Base-by-base conservation (phyloP, 306 rosid species). In the Oemleria cerasiformis region DNA sequence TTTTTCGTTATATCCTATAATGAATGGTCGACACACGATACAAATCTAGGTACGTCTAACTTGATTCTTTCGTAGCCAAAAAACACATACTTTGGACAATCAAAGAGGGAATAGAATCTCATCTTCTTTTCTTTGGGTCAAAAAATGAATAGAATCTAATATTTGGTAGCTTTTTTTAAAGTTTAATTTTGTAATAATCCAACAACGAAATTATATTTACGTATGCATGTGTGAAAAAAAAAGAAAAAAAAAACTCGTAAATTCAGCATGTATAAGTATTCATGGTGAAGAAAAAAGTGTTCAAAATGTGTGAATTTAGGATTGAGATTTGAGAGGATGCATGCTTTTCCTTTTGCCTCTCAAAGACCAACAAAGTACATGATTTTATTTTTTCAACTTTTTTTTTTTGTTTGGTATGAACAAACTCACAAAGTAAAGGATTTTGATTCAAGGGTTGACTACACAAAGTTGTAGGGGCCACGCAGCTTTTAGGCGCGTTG, bases 401-500 rank as follows among this genome's bases (percentile, higher is more conserved):
- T 30, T 30, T 30, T 30, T 30, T 2, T 30, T 30, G 2, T 30
- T 1, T 1, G 36, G 36, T 30, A 30, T 30, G 36, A 30, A 30
- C 36, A 2, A 30, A 30, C 36, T 30, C 3, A 30, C 62, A 39
- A 50, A 41, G 56, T 59, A 7, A 50, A 45, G 12, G 5, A 44
- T 0, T 60, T 67, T 73, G 78, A 67, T 63, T 38, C 67, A 60
- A 75, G 70, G 68, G 83, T 80, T 84, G 84, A 84, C 87, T 71
- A 25, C 38, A 9, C 2, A 21, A 74, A 67, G 34, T n/a, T 0
- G 10, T 51, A 71, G 82, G 67, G 16, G 15, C 80, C 75, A 77
- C 73, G 63, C 59, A 25, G 44, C 79, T 67, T 65, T 23, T 39
- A 45, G 61, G 73, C 65, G 80, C 68, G 72, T 77, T 75, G 71